A percentile compares a stretch with the other conserved stretches of the same genome.
phyloP scores from a whole-genome alignment of 2,329 filamentous ascomycete genomes.

The Neurospora sp. region DNA sequence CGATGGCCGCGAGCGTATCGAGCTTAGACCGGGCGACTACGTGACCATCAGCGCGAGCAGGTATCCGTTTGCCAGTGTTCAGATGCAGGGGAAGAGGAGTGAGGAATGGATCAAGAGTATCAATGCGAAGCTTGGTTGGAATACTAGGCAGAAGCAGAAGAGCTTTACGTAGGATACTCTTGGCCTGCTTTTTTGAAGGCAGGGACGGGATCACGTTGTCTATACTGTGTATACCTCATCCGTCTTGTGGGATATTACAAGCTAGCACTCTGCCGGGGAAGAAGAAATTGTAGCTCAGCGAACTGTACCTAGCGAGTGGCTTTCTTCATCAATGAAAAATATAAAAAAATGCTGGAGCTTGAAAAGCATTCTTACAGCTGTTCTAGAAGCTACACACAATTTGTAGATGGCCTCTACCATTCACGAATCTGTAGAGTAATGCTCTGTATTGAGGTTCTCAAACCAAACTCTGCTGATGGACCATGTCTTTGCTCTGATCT shows the following conservation, averaged over 20 bases:
- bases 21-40: constrained; percentile 69
- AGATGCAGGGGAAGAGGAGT: constrained; percentile 56
- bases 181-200: constrained; percentile 3
- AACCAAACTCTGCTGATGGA: background rate
- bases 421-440: background rate
- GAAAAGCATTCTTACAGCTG: background rate
- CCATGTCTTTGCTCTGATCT: background rate
- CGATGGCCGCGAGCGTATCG: constrained; percentile 82
- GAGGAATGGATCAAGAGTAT: constrained; percentile 82
- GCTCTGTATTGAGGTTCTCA: background rate
- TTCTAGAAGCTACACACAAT: background rate
- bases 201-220: background rate
- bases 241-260: background rate
- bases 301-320: background rate
- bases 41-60: constrained; percentile 73
- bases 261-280: background rate
- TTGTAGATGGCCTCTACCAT: background rate
- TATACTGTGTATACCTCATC: background rate
- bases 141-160: constrained; percentile 69
- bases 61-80: constrained; percentile 70
- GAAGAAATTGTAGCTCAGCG: background rate
- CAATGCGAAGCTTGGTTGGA: constrained; percentile 70
- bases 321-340: background rate
- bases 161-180: constrained; percentile 38
- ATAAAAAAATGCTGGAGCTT: background rate